Evolutionary conservation across 169 alveolate species (phyloP).

Genomic region (Plasmodium coatneyi): DNA sequence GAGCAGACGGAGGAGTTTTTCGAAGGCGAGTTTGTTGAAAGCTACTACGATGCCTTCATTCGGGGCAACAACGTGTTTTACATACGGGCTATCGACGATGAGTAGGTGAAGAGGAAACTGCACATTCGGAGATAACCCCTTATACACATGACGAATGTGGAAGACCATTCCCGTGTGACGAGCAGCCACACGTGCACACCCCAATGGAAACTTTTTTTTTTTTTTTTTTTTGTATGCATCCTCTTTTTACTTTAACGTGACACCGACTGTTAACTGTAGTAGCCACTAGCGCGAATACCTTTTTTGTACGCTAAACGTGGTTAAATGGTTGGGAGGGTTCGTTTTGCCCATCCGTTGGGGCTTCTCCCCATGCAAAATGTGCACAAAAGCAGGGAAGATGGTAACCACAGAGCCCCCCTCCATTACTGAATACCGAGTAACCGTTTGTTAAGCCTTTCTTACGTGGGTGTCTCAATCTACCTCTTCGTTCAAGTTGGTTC

Average conservation of each 20-base stretch:
- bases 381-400: too few relatives aligned
- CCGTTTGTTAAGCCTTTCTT: too few relatives aligned
- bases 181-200: neutral
- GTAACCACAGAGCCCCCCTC: too few relatives aligned
- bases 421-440: too few relatives aligned
- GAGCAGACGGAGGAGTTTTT: slow-evolving; percentile 87
- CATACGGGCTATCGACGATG: slow-evolving; percentile 74
- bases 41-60: slow-evolving; percentile 89
- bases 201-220: neutral
- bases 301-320: neutral
- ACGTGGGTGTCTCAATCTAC: too few relatives aligned
- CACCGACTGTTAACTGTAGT: neutral
- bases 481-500: neutral
- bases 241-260: neutral
- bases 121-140: neutral
- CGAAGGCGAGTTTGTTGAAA: slow-evolving; percentile 85
- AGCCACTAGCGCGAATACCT: neutral
- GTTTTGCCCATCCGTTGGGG: too few relatives aligned
- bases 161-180: neutral
- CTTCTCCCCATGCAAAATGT: too few relatives aligned
- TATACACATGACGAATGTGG: neutral
- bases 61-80: slow-evolving; percentile 89
- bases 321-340: neutral
- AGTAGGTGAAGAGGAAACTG: neutral
- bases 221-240: too few relatives aligned